phyloP scores from a whole-genome alignment of 116 monocot genomes.

The Phalaenopsis hybrid region DNA sequence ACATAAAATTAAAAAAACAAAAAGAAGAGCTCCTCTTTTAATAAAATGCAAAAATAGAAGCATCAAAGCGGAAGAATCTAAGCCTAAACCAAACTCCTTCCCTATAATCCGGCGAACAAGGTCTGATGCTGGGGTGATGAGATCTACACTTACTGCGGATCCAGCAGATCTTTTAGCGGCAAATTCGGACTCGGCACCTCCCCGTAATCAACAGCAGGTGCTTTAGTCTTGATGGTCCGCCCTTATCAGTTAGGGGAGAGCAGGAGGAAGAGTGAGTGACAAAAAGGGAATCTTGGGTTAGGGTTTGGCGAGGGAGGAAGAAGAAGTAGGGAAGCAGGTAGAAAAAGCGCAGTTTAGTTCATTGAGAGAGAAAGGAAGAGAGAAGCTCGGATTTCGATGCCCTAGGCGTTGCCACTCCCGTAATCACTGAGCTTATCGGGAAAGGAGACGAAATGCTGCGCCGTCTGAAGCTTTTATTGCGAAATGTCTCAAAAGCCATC shows the following conservation, averaged over 20 bases:
- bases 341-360: background rate
- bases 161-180: background rate
- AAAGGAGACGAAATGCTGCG: conserved; percentile 40
- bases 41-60: background rate
- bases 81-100: background rate
- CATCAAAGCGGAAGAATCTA: background rate
- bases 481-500: background rate
- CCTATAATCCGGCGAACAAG: background rate
- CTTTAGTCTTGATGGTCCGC: background rate
- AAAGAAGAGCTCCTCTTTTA: background rate
- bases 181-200: background rate
- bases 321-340: background rate
- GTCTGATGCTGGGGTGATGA: background rate
- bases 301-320: background rate
- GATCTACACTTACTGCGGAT: background rate
- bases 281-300: background rate
- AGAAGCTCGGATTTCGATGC: conserved; percentile 22
- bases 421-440: conserved; percentile 53
- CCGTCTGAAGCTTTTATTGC: conserved; percentile 21
- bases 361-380: background rate
- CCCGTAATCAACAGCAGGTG: background rate
- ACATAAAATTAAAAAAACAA: background rate
- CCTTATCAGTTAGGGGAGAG: background rate
- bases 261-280: background rate
- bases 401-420: conserved; percentile 39